phyloP scores from a whole-genome alignment of 140 eudicot genomes.

The Anethum foeniculum region DNA sequence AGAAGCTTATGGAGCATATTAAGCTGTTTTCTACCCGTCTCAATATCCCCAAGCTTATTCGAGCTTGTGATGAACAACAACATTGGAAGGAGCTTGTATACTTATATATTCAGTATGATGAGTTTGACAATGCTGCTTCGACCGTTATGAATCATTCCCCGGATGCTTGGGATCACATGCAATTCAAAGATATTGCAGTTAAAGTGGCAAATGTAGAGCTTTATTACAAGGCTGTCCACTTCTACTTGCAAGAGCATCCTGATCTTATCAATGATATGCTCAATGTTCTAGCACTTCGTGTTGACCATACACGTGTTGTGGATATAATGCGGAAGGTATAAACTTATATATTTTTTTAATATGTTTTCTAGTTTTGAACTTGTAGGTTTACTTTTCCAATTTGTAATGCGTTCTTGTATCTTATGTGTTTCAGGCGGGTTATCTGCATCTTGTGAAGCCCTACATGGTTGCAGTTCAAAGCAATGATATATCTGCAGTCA shows the following conservation, averaged over 20 bases:
- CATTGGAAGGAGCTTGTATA: slow-evolving; percentile 96
- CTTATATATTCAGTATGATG: slow-evolving; percentile 86
- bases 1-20: slow-evolving; percentile 98
- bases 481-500: slow-evolving; percentile 89
- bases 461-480: slow-evolving; percentile 99
- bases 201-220: slow-evolving; percentile 98
- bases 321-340: slow-evolving; percentile 97
- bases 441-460: slow-evolving; percentile 81
- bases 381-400: neutral
- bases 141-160: slow-evolving; percentile 99
- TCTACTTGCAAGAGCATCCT: slow-evolving; percentile 94
- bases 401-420: neutral
- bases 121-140: slow-evolving; percentile 95
- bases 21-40: slow-evolving; percentile 91
- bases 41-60: slow-evolving; percentile 92
- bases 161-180: slow-evolving; percentile 99
- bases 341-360: neutral
- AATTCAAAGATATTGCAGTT: slow-evolving; percentile 86
- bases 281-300: slow-evolving; percentile 92
- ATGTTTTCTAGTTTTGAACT: neutral
- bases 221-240: slow-evolving; percentile 94
- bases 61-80: slow-evolving; percentile 98
- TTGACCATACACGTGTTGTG: slow-evolving; percentile 95
- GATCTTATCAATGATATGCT: slow-evolving; percentile 89
- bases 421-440: slow-evolving; percentile 62